Conservation (phyloP, 305 asterid genomes). For the Rubia tinctorum region DNA sequence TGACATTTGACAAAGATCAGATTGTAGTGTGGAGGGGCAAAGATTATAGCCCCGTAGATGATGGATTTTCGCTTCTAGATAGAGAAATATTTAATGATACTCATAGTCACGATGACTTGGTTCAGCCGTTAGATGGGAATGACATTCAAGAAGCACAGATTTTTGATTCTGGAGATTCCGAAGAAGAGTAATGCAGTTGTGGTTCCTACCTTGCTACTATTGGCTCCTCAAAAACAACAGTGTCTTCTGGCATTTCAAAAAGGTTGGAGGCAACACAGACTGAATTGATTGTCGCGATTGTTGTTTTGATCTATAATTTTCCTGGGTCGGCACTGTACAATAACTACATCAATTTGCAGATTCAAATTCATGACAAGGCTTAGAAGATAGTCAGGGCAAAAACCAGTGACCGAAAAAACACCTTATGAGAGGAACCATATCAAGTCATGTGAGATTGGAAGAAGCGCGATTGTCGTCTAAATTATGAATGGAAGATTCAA, state of each 20-base stretch:
- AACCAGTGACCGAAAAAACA: too few species aligned
- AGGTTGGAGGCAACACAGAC: not conserved
- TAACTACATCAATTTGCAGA: too few species aligned
- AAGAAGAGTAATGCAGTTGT: slow-evolving; percentile 19
- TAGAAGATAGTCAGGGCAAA: not conserved
- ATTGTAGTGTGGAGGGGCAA: slow-evolving; percentile 89
- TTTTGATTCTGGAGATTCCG: slow-evolving; percentile 44
- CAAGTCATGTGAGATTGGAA: too few species aligned
- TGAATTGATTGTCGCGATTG: not conserved
- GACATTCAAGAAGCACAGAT: slow-evolving; percentile 16
- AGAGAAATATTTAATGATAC: slow-evolving; percentile 42
- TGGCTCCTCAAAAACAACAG: not conserved
- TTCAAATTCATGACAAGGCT: not conserved
- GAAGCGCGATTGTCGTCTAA: too few species aligned
- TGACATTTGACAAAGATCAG: slow-evolving; percentile 92
- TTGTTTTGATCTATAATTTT: too few species aligned
- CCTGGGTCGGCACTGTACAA: too few species aligned
- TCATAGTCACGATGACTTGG: slow-evolving; percentile 24
- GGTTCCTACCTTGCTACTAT: not conserved
- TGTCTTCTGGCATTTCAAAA: not conserved
- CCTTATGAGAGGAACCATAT: too few species aligned
- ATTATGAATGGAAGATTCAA: too few species aligned
- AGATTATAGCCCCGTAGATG: slow-evolving; percentile 54
- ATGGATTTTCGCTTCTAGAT: slow-evolving; percentile 54
- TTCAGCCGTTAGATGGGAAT: slow-evolving; percentile 18